Percentiles rank a stretch among this genome's conserved stretches.
These are phyloP conservation scores for Isatis tinctoria DNA, from an alignment of 345 rosid species.

Conservation along the genomic window DNA sequence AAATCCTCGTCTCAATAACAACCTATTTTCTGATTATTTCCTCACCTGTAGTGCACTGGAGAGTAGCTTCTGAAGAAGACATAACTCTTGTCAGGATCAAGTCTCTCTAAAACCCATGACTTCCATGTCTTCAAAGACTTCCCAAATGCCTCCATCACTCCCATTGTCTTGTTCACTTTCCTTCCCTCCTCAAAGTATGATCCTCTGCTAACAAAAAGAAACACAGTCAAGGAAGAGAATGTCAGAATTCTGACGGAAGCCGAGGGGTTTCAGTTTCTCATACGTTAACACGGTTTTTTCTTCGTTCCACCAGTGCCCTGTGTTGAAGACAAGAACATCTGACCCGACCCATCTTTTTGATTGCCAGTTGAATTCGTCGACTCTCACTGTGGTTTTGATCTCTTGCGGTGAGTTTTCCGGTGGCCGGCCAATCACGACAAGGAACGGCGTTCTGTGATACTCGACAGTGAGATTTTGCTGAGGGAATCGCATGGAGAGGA, in stretches of 20 bases:
- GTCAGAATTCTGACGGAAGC: neutral
- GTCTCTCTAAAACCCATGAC: constrained; percentile 49
- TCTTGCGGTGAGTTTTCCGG: constrained; percentile 40
- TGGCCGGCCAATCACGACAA: constrained; percentile 54
- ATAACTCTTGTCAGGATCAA: constrained; percentile 46
- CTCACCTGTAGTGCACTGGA: constrained; percentile 74
- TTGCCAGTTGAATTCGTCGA: constrained; percentile 65
- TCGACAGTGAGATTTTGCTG: constrained; percentile 70
- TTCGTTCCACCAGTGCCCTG: constrained; percentile 89
- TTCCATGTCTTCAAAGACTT: constrained; percentile 67
- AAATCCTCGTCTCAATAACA: neutral
- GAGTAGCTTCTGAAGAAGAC: constrained; percentile 77
- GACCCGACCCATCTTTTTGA: constrained; percentile 65
- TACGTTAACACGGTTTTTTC: constrained; percentile 56
- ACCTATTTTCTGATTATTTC: neutral
- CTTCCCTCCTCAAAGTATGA: constrained; percentile 66
- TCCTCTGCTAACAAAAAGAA: constrained; percentile 48
- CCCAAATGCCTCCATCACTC: constrained; percentile 57
- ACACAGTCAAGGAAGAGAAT: constrained; percentile 1
- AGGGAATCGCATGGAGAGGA: constrained; percentile 68
- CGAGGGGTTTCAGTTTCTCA: neutral
- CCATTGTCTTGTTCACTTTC: constrained; percentile 54
- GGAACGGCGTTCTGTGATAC: constrained; percentile 75
- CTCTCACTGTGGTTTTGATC: constrained; percentile 46
- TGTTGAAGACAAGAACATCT: constrained; percentile 62